These are phyloP conservation scores for Hypsizygus marmoreus DNA, from an alignment of 768 basidiomycete genomes.

Conservation along the genomic window DNA sequence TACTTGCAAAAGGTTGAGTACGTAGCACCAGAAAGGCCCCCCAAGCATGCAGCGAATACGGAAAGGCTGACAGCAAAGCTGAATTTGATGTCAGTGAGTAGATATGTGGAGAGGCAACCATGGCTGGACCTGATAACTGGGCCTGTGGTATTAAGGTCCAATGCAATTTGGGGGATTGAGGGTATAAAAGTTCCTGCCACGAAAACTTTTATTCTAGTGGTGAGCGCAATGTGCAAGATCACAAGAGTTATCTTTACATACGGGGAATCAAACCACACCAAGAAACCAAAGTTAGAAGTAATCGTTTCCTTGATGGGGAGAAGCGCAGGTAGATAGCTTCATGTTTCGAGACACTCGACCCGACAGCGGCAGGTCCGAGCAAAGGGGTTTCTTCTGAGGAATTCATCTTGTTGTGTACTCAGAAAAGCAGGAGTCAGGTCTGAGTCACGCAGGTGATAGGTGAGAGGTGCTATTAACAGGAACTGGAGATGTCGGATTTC, in stretches of 20 bases:
- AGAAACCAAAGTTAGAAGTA: constrained; percentile 59
- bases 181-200: constrained; percentile 72
- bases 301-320: constrained; percentile 46
- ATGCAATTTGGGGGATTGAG: constrained; percentile 71
- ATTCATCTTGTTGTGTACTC: too few relatives aligned
- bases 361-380: constrained; percentile 19
- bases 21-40: constrained; percentile 32
- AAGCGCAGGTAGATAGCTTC: constrained; percentile 61
- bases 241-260: constrained; percentile 26
- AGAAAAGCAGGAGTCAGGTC: too few relatives aligned
- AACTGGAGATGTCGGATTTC: too few relatives aligned
- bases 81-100: background rate
- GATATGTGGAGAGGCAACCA: background rate
- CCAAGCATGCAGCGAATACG: constrained; percentile 33
- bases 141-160: constrained; percentile 59
- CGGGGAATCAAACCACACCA: constrained; percentile 64
- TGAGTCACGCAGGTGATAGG: too few relatives aligned
- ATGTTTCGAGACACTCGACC: constrained; percentile 16
- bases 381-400: constrained; percentile 36
- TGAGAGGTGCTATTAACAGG: too few relatives aligned
- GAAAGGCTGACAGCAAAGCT: constrained; percentile 40
- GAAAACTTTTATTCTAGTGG: constrained; percentile 50
- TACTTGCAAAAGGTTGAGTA: constrained; percentile 42
- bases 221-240: background rate
- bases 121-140: constrained; percentile 53